phyloP scores from a whole-genome alignment of 331 rosid species.

The Arachis monticola region DNA sequence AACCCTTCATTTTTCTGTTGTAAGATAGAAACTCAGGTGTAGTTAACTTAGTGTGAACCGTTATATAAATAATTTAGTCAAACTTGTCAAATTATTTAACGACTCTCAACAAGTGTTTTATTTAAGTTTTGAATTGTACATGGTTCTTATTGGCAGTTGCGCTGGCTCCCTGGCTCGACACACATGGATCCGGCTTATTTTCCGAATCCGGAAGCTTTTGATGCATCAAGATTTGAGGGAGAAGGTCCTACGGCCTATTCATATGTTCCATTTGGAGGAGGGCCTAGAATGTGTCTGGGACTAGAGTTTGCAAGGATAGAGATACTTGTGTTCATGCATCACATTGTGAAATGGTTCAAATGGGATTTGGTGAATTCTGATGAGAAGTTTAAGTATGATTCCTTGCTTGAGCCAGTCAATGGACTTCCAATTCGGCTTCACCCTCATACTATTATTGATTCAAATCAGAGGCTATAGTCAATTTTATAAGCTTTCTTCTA shows the following conservation, averaged over 20 bases:
- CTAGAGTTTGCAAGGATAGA: conserved; percentile 52
- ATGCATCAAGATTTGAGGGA: conserved; percentile 55
- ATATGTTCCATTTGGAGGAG: conserved; percentile 57
- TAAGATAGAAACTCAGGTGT: too few relatives aligned
- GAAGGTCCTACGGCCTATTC: conserved; percentile 51
- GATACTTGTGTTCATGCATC: conserved; percentile 56
- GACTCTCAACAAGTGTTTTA: too few relatives aligned
- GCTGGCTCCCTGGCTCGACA: conserved; percentile 46
- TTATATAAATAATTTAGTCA: too few relatives aligned
- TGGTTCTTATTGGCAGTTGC: conserved; percentile 39
- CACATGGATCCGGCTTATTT: conserved; percentile 49
- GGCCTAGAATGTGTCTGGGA: conserved; percentile 59
- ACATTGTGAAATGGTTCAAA: conserved; percentile 48
- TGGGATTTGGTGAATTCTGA: conserved; percentile 47
- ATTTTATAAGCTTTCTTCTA: neutral
- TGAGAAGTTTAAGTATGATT: conserved; percentile 53
- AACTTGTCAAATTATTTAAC: too few relatives aligned
- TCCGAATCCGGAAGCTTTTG: conserved; percentile 47
- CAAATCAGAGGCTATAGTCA: neutral
- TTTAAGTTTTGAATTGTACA: too few relatives aligned
- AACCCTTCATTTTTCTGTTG: too few relatives aligned
- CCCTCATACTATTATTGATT: conserved; percentile 7
- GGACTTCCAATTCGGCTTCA: conserved; percentile 55
- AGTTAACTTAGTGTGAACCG: too few relatives aligned
- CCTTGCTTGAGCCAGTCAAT: conserved; percentile 44